These are phyloP conservation scores for Phialocephala sp. DNA, from an alignment of 2,329 filamentous ascomycete species.

Conservation along the genomic window DNA sequence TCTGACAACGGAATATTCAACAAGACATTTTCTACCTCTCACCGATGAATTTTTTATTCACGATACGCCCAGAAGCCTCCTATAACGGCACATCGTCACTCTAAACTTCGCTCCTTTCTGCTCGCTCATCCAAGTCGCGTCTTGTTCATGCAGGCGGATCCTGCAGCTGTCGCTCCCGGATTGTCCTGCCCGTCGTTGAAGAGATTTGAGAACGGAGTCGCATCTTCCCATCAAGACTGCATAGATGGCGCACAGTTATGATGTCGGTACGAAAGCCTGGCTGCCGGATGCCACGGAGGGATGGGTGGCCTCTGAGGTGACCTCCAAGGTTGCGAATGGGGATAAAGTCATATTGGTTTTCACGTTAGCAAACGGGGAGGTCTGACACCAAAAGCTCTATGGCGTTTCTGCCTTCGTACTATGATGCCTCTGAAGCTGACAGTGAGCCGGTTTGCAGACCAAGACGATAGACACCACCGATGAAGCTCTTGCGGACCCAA, in stretches of 20 bases:
- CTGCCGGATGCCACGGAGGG: constrained; percentile 95
- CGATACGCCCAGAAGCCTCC: constrained; percentile 1
- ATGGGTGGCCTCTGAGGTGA: constrained; percentile 95
- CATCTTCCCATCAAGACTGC: constrained; percentile 30
- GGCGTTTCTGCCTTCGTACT: constrained; percentile 5
- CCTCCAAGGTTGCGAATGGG: constrained; percentile 82
- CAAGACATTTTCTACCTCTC: constrained; percentile 5
- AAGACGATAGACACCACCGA: constrained; percentile 80
- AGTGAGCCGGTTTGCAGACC: constrained; percentile 55
- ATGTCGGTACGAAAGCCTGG: constrained; percentile 97
- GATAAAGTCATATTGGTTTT: constrained; percentile 89
- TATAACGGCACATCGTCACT: background rate
- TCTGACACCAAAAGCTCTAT: constrained; percentile 49
- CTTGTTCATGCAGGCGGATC: constrained; percentile 38
- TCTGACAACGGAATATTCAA: constrained; percentile 10
- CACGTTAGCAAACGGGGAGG: constrained; percentile 90
- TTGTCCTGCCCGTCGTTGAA: constrained; percentile 29
- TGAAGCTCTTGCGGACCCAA: constrained; percentile 73
- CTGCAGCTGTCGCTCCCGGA: constrained; percentile 31
- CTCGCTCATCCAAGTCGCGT: constrained; percentile 12
- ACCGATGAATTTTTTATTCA: constrained; percentile 8
- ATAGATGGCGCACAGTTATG: constrained; percentile 88
- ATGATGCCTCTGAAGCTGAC: background rate
- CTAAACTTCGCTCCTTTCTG: constrained; percentile 5
- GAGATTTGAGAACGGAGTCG: constrained; percentile 29